Evolutionary conservation across 2,329 filamentous ascomycete species (phyloP).

Genomic region (Didymella pomorum): DNA sequence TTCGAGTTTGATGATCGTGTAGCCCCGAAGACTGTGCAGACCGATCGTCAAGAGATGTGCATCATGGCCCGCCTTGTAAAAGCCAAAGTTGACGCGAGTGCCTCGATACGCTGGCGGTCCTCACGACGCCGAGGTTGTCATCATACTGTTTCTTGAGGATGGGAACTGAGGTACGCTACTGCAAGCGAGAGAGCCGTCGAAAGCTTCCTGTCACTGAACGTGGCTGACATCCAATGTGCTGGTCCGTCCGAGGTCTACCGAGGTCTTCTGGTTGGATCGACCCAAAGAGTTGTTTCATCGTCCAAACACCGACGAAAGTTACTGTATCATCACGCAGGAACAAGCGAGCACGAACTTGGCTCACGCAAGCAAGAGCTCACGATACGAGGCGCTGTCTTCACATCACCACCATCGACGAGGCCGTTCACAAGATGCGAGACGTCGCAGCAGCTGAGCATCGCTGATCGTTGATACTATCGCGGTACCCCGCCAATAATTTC

Average conservation of each 20-base stretch:
- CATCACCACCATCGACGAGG: background rate
- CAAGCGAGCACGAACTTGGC: conserved; percentile 5
- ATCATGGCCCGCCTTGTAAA: background rate
- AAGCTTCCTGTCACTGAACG: conserved; percentile 14
- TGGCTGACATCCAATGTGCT: conserved; percentile 8
- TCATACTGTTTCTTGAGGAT: background rate
- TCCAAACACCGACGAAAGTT: conserved; percentile 20
- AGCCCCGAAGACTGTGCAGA: background rate
- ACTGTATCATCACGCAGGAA: conserved; percentile 9
- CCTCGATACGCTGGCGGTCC: background rate
- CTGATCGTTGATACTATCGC: background rate
- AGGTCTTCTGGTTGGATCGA: conserved; percentile 1
- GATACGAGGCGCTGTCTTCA: background rate
- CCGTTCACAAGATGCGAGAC: background rate
- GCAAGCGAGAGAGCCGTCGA: conserved; percentile 7
- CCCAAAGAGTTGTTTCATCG: conserved; percentile 4
- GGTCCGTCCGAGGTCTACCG: conserved; percentile 1
- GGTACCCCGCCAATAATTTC: conserved; percentile 4
- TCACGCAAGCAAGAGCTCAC: background rate
- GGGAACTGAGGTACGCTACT: conserved; percentile 9
- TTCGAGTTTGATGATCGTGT: background rate
- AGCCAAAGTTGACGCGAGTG: background rate
- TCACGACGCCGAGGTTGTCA: conserved; percentile 5
- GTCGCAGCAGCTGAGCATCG: background rate
- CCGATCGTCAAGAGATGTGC: too few relatives aligned